These are phyloP conservation scores for Garcia nutans DNA, from an alignment of 345 rosid genomes.

Conservation along the genomic window DNA sequence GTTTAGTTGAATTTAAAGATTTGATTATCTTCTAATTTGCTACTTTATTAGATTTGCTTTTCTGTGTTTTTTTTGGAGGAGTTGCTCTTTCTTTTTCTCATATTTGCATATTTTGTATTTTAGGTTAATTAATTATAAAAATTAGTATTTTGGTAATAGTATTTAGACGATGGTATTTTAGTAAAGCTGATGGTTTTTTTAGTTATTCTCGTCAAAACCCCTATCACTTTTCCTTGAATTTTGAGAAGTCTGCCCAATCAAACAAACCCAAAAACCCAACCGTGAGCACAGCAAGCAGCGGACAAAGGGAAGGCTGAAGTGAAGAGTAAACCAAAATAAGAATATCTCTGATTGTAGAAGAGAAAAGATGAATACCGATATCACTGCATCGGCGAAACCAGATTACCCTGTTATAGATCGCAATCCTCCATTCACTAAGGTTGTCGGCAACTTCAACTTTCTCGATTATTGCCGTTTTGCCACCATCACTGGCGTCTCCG, in stretches of 20 bases:
- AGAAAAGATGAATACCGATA: slow-evolving; percentile 77
- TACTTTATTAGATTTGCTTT: too few species aligned
- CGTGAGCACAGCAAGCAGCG: background rate
- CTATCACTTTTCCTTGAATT: too few species aligned
- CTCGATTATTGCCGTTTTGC: slow-evolving; percentile 79
- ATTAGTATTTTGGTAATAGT: too few species aligned
- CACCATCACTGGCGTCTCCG: slow-evolving; percentile 76
- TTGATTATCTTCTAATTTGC: too few species aligned
- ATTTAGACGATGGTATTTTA: too few species aligned
- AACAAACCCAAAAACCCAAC: background rate
- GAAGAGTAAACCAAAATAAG: background rate
- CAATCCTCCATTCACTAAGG: slow-evolving; percentile 76
- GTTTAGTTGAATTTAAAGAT: too few species aligned
- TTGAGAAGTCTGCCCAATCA: background rate
- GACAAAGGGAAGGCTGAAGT: background rate
- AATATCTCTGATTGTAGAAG: background rate
- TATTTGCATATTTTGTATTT: too few species aligned
- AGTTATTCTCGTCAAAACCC: too few species aligned
- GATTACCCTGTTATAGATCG: slow-evolving; percentile 86
- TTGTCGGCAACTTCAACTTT: slow-evolving; percentile 74
- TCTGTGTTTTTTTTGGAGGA: too few species aligned
- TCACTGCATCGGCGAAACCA: slow-evolving; percentile 89
- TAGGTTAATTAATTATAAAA: too few species aligned
- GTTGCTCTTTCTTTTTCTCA: too few species aligned
- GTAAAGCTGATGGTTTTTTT: too few species aligned